phyloP scores from a whole-genome alignment of 2,329 filamentous ascomycete species.

The Fusarium hainanense region DNA sequence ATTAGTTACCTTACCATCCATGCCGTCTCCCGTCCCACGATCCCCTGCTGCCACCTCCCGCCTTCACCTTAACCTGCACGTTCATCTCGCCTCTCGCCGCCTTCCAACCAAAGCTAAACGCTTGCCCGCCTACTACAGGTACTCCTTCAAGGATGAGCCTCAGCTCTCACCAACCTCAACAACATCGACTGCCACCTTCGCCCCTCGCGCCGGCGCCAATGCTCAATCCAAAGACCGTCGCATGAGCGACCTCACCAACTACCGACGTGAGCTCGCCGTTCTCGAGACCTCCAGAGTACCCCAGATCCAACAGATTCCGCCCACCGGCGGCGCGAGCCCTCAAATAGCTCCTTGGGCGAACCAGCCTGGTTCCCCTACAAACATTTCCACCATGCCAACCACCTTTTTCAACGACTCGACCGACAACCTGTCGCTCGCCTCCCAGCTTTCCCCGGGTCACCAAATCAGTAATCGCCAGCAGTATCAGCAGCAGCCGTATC shows the following conservation, averaged over 20 bases:
- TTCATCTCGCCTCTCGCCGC: conserved; percentile 29
- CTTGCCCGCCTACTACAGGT: conserved; percentile 39
- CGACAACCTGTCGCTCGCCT: conserved; percentile 71
- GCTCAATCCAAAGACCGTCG: conserved; percentile 63
- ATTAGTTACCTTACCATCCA: not conserved
- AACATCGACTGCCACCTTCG: conserved; percentile 58
- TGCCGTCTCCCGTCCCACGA: conserved; percentile 32
- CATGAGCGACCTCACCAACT: conserved; percentile 72
- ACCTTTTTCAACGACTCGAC: conserved; percentile 82
- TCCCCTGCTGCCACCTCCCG: conserved; percentile 30
- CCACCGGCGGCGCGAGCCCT: conserved; percentile 62
- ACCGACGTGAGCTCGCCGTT: conserved; percentile 77
- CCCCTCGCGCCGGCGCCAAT: conserved; percentile 56
- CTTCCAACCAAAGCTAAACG: conserved; percentile 41
- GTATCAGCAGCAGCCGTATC: conserved; percentile 50
- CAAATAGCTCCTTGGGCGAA: conserved; percentile 71
- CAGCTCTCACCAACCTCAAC: conserved; percentile 64
- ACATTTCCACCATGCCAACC: conserved; percentile 57
- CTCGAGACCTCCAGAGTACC: conserved; percentile 72
- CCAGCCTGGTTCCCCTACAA: conserved; percentile 52
- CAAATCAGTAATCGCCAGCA: conserved; percentile 54
- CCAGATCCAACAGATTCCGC: conserved; percentile 64
- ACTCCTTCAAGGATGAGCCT: conserved; percentile 51
- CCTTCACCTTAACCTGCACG: conserved; percentile 25
- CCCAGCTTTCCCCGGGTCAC: conserved; percentile 78